Evolutionary conservation across 139 green algal genomes (phyloP).

Genomic region (Volvox reticuliferus): DNA sequence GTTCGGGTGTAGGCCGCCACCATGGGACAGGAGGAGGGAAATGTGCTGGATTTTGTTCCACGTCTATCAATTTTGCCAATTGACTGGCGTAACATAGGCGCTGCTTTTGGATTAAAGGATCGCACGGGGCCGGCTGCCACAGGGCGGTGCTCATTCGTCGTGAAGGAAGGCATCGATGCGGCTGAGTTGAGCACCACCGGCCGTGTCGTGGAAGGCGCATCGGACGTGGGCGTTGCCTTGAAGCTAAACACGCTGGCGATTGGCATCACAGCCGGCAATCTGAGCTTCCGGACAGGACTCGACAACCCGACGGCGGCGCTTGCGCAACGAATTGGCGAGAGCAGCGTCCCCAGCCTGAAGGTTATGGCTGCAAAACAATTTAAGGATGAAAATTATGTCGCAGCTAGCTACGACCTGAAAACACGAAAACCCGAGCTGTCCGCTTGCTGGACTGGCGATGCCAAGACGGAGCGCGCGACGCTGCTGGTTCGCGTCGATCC

Average conservation of each 20-base stretch:
- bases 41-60: conserved; percentile 65
- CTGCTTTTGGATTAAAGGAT: conserved; percentile 46
- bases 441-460: conserved; percentile 58
- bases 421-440: conserved; percentile 59
- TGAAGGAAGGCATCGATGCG: conserved; percentile 60
- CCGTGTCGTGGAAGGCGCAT: conserved; percentile 52
- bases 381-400: conserved; percentile 52
- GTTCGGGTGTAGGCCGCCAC: conserved; percentile 6
- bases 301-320: conserved; percentile 55
- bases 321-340: conserved; percentile 38
- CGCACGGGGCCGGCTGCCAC: conserved; percentile 40
- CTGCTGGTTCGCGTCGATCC: conserved; percentile 64
- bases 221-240: conserved; percentile 55
- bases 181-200: conserved; percentile 44
- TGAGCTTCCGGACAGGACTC: conserved; percentile 48
- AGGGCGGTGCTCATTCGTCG: conserved; percentile 56
- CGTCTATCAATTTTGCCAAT: conserved; percentile 52
- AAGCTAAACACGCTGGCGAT: conserved; percentile 53
- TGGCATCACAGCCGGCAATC: conserved; percentile 57
- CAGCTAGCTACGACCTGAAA: conserved; percentile 62
- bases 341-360: conserved; percentile 56
- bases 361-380: conserved; percentile 58
- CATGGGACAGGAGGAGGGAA: conserved; percentile 41
- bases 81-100: conserved; percentile 57
- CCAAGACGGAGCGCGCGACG: conserved; percentile 52